phyloP scores from a whole-genome alignment of 768 basidiomycete genomes.

The Tremella mesenterica region DNA sequence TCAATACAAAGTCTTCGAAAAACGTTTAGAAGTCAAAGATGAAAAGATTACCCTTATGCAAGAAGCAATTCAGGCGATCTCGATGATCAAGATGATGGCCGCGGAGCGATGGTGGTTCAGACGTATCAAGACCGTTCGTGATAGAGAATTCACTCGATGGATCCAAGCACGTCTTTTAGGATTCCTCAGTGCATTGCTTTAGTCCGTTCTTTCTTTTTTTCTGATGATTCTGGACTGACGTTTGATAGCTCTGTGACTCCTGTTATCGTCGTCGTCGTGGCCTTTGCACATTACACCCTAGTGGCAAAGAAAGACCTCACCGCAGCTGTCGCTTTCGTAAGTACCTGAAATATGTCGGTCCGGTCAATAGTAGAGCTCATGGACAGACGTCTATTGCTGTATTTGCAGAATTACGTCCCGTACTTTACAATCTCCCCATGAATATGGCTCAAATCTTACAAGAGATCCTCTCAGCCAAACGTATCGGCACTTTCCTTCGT shows the following conservation, averaged over 20 bases:
- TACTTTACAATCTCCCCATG: constrained; percentile 13
- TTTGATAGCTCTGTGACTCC: constrained; percentile 17
- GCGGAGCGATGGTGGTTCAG: constrained; percentile 29
- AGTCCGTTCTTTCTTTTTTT: constrained; percentile 13
- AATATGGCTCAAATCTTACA: constrained; percentile 17
- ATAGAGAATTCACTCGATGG: constrained; percentile 15
- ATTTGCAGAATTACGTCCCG: constrained; percentile 24
- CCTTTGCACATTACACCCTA: constrained; percentile 37
- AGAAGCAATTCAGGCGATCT: constrained; percentile 33
- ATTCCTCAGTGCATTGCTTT: constrained; percentile 17
- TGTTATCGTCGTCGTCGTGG: constrained; percentile 19
- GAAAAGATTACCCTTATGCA: constrained; percentile 27
- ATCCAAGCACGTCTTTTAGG: constrained; percentile 14
- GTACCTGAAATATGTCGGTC: constrained; percentile 4
- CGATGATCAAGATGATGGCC: constrained; percentile 38
- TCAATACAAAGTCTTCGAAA: constrained; percentile 27
- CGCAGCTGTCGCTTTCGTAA: constrained; percentile 32
- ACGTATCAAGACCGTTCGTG: constrained; percentile 21
- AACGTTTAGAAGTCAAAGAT: constrained; percentile 15
- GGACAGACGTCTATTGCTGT: constrained; percentile 33
- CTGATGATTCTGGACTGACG: not conserved
- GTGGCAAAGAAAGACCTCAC: constrained; percentile 21
- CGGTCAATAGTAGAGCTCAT: not conserved
- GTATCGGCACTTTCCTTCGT: constrained; percentile 19
- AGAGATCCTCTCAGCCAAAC: constrained; percentile 20